Conservation (phyloP, 2,329 filamentous ascomycete species). For the Colletotrichum limetticola region DNA sequence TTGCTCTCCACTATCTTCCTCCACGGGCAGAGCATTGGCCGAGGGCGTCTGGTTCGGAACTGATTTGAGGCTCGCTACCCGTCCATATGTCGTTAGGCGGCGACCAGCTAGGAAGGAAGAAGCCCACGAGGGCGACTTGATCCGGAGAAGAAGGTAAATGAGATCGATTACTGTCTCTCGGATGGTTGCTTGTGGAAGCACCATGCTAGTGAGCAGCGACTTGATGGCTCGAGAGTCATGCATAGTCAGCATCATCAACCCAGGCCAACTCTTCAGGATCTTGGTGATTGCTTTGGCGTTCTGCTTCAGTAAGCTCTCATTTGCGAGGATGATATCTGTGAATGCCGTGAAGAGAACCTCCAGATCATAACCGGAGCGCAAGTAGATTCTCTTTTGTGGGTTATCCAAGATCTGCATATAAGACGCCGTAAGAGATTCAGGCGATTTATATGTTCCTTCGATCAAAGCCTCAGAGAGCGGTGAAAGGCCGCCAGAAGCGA, state of each 20-base stretch:
- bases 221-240: constrained; percentile 85
- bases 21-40: constrained; percentile 56
- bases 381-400: constrained; percentile 80
- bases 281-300: constrained; percentile 94
- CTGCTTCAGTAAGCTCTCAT: constrained; percentile 76
- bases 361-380: constrained; percentile 90
- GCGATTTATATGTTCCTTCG: constrained; percentile 91
- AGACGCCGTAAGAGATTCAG: constrained; percentile 87
- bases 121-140: constrained; percentile 95
- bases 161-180: constrained; percentile 88
- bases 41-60: constrained; percentile 53
- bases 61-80: constrained; percentile 85
- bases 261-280: constrained; percentile 93
- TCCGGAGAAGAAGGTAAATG: constrained; percentile 81
- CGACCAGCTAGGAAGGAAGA: constrained; percentile 94
- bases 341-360: constrained; percentile 92
- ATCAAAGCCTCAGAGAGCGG: constrained; percentile 91
- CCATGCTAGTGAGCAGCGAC: constrained; percentile 77
- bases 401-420: constrained; percentile 91
- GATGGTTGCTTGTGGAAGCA: constrained; percentile 65
- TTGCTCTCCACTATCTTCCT: constrained; percentile 77
- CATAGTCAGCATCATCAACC: constrained; percentile 87
- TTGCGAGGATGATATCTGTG: constrained; percentile 79
- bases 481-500: constrained; percentile 85
- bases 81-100: constrained; percentile 93